A percentile compares a stretch with the other conserved stretches of the same genome.
These are phyloP conservation scores for Xerocomus amazonicus DNA, from an alignment of 1,284 basidiomycete genomes.

Conservation along the genomic window DNA sequence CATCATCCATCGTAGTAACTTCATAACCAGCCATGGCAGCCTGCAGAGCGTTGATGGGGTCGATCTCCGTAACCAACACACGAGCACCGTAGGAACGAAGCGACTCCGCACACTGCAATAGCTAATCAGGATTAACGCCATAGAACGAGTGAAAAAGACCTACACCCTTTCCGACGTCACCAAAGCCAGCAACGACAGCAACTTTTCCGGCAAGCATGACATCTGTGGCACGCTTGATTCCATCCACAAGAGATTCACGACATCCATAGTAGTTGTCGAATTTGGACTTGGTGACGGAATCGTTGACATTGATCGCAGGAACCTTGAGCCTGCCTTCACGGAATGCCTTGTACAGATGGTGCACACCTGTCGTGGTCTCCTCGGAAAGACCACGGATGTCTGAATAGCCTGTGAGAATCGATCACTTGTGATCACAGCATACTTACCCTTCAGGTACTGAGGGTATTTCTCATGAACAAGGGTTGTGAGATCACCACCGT, in stretches of 20 bases:
- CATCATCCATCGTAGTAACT: conserved; percentile 98
- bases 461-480: conserved; percentile 97
- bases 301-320: conserved; percentile 99
- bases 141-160: neutral
- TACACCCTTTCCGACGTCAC: conserved; percentile 99
- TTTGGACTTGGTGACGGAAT: conserved; percentile 99
- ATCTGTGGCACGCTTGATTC: conserved; percentile 99
- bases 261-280: conserved; percentile 97
- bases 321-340: conserved; percentile 95
- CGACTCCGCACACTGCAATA: conserved; percentile 89
- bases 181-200: conserved; percentile 97
- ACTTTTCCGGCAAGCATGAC: conserved; percentile 99
- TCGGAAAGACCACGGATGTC: conserved; percentile 94
- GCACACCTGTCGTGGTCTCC: conserved; percentile 99
- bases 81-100: conserved; percentile 96
- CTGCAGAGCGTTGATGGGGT: conserved; percentile 99
- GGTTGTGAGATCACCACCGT: conserved; percentile 95
- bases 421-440: neutral
- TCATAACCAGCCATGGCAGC: conserved; percentile 99
- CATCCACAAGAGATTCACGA: conserved; percentile 99
- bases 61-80: conserved; percentile 96
- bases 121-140: conserved; percentile 8
- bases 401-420: conserved; percentile 28
- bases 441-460: conserved; percentile 73
- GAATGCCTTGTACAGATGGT: conserved; percentile 98